Conservation (phyloP, 1,139 yeast genomes). For the Pichia sp. region DNA sequence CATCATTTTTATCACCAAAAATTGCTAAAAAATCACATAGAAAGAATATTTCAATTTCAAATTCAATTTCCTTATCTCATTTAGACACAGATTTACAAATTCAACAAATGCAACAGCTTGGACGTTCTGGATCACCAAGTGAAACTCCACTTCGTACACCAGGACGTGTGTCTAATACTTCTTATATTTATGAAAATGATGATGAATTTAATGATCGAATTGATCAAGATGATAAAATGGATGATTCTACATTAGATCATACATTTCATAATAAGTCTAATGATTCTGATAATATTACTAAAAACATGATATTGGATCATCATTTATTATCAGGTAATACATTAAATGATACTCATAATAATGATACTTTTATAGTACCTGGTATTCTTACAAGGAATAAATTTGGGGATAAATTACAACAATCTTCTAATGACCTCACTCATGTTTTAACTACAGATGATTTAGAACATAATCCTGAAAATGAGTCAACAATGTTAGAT, state of each 20-base stretch:
- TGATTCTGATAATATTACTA: background rate
- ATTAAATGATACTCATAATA: constrained; percentile 7
- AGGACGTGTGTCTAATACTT: constrained; percentile 10
- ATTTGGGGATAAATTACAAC: constrained; percentile 27
- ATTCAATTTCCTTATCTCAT: constrained; percentile 26
- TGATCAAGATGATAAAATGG: constrained; percentile 2
- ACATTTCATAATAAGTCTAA: background rate
- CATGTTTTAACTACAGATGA: constrained; percentile 1
- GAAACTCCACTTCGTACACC: constrained; percentile 28
- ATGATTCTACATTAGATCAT: background rate
- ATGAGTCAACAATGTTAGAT: constrained; percentile 3
- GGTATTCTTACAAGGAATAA: constrained; percentile 22
- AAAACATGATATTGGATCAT: too few species aligned
- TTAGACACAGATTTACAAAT: constrained; percentile 28
- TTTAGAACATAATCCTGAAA: too few species aligned
- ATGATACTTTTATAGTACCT: constrained; percentile 22
- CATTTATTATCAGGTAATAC: too few species aligned
- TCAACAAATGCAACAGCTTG: constrained; percentile 18
- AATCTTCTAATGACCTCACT: constrained; percentile 11
- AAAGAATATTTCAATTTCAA: constrained; percentile 27
- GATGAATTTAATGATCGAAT: constrained; percentile 10
- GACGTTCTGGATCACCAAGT: constrained; percentile 21
- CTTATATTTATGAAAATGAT: constrained; percentile 13
- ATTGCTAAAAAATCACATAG: constrained; percentile 26
- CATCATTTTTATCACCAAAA: constrained; percentile 38